phyloP scores from a whole-genome alignment of 2,329 filamentous ascomycete species.

The Fusarium sp. region DNA sequence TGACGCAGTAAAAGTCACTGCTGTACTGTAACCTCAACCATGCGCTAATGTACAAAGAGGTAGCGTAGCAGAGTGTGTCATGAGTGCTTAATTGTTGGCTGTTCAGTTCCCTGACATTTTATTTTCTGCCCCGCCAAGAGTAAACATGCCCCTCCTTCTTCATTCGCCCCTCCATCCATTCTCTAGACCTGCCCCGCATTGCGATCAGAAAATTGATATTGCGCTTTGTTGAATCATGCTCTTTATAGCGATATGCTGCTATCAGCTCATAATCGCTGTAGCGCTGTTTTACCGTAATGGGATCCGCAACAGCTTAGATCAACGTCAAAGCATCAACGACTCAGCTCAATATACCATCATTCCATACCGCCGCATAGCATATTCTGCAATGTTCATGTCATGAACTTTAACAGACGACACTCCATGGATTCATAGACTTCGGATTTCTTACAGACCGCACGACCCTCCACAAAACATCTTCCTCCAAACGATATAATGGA shows the following conservation, averaged over 20 bases:
- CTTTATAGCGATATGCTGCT: conserved; percentile 30
- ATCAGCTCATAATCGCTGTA: conserved; percentile 37
- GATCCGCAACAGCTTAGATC: conserved; percentile 30
- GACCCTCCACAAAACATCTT: conserved; percentile 5
- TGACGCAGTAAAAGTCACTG: conserved; percentile 37
- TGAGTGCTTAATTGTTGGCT: conserved; percentile 34
- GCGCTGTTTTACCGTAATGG: conserved; percentile 38
- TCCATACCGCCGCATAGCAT: conserved; percentile 25
- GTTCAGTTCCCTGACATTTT: conserved; percentile 23
- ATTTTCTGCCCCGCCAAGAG: conserved; percentile 40
- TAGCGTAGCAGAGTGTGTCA: conserved; percentile 23
- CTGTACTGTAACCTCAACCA: conserved; percentile 36
- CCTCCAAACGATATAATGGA: conserved; percentile 59
- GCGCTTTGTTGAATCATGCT: conserved; percentile 10
- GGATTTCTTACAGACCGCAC: conserved; percentile 13
- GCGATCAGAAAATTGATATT: conserved; percentile 6
- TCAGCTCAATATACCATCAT: conserved; percentile 31
- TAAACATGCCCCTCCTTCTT: conserved; percentile 42
- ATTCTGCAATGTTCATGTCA: conserved; percentile 43
- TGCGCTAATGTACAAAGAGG: conserved; percentile 14
- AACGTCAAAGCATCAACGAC: conserved; percentile 43
- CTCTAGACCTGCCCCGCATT: conserved; percentile 40
- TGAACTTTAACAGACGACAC: conserved; percentile 26
- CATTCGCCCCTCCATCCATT: conserved; percentile 38
- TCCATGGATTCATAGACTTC: conserved; percentile 39